Conservation (phyloP, 1,284 basidiomycete genomes). For the Hypsizygus ulmarius region DNA sequence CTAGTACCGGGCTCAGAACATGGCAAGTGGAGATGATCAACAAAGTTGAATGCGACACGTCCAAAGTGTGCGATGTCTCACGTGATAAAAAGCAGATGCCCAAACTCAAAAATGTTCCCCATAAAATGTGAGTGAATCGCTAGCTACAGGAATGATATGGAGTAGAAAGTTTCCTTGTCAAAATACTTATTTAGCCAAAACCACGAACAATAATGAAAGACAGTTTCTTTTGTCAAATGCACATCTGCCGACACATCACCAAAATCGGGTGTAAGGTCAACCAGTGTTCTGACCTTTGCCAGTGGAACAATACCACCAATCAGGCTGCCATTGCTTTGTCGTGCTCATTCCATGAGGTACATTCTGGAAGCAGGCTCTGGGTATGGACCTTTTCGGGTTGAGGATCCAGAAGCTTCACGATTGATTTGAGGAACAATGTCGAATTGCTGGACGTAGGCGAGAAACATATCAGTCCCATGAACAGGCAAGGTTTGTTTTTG, state of each 20-base stretch:
- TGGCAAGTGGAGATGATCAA: not conserved
- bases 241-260: conserved; percentile 17
- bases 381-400: conserved; percentile 13
- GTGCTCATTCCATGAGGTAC: conserved; percentile 22
- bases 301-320: conserved; percentile 27
- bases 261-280: conserved; percentile 18
- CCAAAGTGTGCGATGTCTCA: too few relatives aligned
- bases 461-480: conserved; percentile 11
- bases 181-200: conserved; percentile 26
- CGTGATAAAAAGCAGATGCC: too few relatives aligned
- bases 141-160: not conserved
- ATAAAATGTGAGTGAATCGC: too few relatives aligned
- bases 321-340: conserved; percentile 12
- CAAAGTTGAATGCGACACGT: not conserved
- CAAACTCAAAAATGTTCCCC: conserved; percentile 74
- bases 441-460: conserved; percentile 22
- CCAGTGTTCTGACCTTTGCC: not conserved
- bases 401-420: conserved; percentile 3
- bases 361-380: conserved; percentile 23
- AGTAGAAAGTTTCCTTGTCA: conserved; percentile 22
- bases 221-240: conserved; percentile 15
- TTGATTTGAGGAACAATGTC: conserved; percentile 26
- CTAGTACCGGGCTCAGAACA: not conserved
- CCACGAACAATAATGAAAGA: conserved; percentile 11
- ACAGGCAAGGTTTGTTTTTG: conserved; percentile 1